Percentiles rank a stretch among this genome's conserved stretches.
phyloP scores from a whole-genome alignment of 108 stramenopile genomes.

The Cyclotella baltica region DNA sequence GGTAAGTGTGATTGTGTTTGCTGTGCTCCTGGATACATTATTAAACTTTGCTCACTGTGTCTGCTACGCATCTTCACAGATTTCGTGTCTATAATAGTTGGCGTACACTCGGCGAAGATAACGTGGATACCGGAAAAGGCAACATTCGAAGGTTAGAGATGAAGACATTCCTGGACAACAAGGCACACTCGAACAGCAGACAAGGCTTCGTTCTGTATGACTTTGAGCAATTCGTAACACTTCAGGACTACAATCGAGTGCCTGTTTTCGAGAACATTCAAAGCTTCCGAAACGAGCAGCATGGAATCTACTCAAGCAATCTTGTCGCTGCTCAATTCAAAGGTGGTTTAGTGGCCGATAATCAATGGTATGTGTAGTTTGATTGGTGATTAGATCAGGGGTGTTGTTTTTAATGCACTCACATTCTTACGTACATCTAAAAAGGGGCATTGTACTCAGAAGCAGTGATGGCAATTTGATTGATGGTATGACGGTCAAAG shows the following conservation, averaged over 20 bases:
- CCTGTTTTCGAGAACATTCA: conserved; percentile 40
- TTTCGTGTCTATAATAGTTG: conserved; percentile 23
- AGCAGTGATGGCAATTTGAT: conserved; percentile 22
- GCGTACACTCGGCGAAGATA: conserved; percentile 21
- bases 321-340: conserved; percentile 30
- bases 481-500: conserved; percentile 26
- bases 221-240: conserved; percentile 43
- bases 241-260: conserved; percentile 26
- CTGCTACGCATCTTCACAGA: not conserved
- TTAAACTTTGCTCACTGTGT: not conserved
- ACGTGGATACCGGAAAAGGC: conserved; percentile 4
- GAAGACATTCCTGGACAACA: conserved; percentile 45
- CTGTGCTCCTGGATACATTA: not conserved
- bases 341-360: conserved; percentile 44
- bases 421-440: no score
- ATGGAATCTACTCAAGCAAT: conserved; percentile 39
- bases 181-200: conserved; percentile 40
- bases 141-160: conserved; percentile 29
- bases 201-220: conserved; percentile 40
- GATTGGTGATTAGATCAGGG: no score
- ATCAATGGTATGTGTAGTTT: conserved; percentile 42
- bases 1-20: conserved; percentile 15
- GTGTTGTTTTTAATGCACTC: no score
- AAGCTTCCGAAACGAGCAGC: conserved; percentile 40
- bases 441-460: conserved; percentile 7